phyloP scores from a whole-genome alignment of 179 eudicot species.

The Patellifolia procumbens region DNA sequence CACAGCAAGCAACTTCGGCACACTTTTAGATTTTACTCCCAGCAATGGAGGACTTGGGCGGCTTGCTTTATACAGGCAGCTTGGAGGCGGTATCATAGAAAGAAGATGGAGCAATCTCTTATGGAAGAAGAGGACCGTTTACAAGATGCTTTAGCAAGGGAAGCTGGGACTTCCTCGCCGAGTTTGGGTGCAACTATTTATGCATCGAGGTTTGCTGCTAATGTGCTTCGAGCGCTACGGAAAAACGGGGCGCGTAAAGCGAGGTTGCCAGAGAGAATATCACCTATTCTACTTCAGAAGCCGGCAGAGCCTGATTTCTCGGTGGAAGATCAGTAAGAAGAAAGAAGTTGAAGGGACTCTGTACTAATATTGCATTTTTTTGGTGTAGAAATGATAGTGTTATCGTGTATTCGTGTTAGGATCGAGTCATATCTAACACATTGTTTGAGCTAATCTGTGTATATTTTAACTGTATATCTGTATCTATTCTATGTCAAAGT shows the following conservation, averaged over 20 bases:
- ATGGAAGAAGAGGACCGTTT: slow-evolving; percentile 73
- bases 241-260: slow-evolving; percentile 50
- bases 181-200: slow-evolving; percentile 83
- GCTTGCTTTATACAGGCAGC: slow-evolving; percentile 96
- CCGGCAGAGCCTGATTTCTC: slow-evolving; percentile 96
- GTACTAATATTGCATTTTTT: slow-evolving; percentile 8
- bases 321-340: slow-evolving; percentile 44
- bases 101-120: slow-evolving; percentile 72
- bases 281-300: slow-evolving; percentile 73
- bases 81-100: slow-evolving; percentile 74
- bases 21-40: slow-evolving; percentile 81
- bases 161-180: slow-evolving; percentile 58
- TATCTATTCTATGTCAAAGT: background rate
- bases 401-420: background rate
- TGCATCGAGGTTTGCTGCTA: slow-evolving; percentile 93
- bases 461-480: slow-evolving; percentile 3
- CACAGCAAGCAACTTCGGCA: slow-evolving; percentile 96
- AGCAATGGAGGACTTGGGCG: slow-evolving; percentile 99
- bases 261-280: slow-evolving; percentile 62
- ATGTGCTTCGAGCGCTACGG: slow-evolving; percentile 54
- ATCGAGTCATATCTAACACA: background rate
- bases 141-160: slow-evolving; percentile 58
- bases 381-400: background rate
- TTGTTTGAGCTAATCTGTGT: slow-evolving; percentile 12
- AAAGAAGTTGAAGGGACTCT: background rate